A percentile compares a stretch with the other conserved stretches of the same genome.
Evolutionary conservation across 2,329 filamentous ascomycete genomes (phyloP).

Genomic region (Elsinoe ampelina): DNA sequence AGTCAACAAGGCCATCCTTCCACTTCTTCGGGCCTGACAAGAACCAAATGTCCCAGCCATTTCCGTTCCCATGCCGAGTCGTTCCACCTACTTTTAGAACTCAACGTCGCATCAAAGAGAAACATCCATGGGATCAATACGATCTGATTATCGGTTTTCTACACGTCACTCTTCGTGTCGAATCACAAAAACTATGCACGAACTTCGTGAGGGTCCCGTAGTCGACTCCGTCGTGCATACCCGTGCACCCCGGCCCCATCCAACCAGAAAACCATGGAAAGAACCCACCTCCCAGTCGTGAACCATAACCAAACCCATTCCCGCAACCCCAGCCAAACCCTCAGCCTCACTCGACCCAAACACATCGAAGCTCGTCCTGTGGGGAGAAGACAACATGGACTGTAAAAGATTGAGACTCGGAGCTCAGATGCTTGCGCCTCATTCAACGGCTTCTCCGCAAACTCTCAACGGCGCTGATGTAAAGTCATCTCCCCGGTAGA

Average conservation of each 20-base stretch:
- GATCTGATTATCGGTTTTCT: neutral
- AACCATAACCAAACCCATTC: no score
- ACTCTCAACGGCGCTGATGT: neutral
- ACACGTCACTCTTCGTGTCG: constrained; percentile 1
- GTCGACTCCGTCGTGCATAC: neutral
- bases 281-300: neutral
- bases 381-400: neutral
- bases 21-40: neutral
- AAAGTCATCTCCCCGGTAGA: neutral
- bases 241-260: neutral
- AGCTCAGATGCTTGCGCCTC: constrained; percentile 1
- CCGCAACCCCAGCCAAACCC: neutral
- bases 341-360: constrained; percentile 6
- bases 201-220: neutral
- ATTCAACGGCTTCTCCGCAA: constrained; percentile 8
- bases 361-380: neutral
- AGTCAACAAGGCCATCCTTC: neutral
- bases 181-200: neutral
- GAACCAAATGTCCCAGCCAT: neutral
- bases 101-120: neutral
- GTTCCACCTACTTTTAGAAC: neutral
- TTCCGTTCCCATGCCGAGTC: neutral
- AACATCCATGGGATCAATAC: neutral
- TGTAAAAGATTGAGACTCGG: constrained; percentile 4
- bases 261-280: neutral